Base-by-base conservation (phyloP, 1,284 basidiomycete genomes). In the Papiliotrema flavescens region DNA sequence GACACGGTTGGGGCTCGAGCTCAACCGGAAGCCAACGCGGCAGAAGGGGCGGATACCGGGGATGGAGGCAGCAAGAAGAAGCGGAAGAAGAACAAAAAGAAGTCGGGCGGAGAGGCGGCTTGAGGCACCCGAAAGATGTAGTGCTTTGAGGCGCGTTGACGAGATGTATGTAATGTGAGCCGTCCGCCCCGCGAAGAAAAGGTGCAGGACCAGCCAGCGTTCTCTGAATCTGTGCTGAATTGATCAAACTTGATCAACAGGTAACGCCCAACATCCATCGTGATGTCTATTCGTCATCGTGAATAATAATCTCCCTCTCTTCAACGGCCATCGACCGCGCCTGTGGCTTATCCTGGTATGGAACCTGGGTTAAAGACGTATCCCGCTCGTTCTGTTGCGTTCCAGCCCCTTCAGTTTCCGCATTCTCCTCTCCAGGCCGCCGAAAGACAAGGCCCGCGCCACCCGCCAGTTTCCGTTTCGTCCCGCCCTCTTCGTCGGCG, bases 221-320 rank as follows among this genome's bases (percentile, higher is more conserved):
- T n/a, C n/a, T n/a, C n/a, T n/a, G n/a, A n/a, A n/a, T n/a, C n/a
- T n/a, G n/a, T n/a, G n/a, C n/a, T n/a, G n/a, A n/a, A n/a, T n/a
- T n/a, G n/a, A n/a, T n/a, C n/a, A n/a, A n/a, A n/a, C n/a, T n/a
- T n/a, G n/a, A n/a, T n/a, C n/a, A n/a, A n/a, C n/a, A n/a, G n/a
- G n/a, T n/a, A n/a, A n/a, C n/a, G n/a, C n/a, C n/a, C n/a, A n/a
- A n/a, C n/a, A n/a, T n/a, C n/a, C n/a, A n/a, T n/a, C n/a, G n/a
- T n/a, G n/a, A n/a, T n/a, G 13, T 50, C 58, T 64, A 76, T 54
- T 76, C 73, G 35, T 75, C 73, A 54, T 76, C 75, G 28, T 69
- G 70, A 24, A 76, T 70, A 14, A 69, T 60, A 20, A 76, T 75
- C 49, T 57, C 63, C 19, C 62, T 44, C 43, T 62, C 62, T n/a